Conservation (phyloP, 441 rosid genomes). For the Pelargonium australe region DNA sequence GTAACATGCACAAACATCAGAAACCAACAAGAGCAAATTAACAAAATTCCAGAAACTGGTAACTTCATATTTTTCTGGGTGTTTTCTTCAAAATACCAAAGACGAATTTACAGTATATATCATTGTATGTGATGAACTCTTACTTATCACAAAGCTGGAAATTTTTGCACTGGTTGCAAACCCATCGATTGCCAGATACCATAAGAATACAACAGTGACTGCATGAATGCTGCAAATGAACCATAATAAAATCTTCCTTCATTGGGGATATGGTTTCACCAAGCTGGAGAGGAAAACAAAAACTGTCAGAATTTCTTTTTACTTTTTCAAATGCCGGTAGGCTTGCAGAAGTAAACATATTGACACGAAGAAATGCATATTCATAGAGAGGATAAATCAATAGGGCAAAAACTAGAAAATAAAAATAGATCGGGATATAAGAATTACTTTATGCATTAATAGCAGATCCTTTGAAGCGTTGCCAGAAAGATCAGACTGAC, state of each 20-base stretch:
- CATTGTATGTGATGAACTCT: constrained; percentile 23
- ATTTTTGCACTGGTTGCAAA: constrained; percentile 83
- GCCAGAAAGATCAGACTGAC: constrained; percentile 91
- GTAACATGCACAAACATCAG: constrained; percentile 19
- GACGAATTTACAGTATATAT: neutral
- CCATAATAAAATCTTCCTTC: constrained; percentile 9
- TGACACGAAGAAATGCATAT: constrained; percentile 11
- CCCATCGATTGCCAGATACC: constrained; percentile 50
- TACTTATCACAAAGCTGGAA: constrained; percentile 96
- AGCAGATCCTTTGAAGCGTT: constrained; percentile 96
- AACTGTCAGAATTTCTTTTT: no score
- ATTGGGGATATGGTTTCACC: constrained; percentile 6
- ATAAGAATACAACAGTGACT: constrained; percentile 31
- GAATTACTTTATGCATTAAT: constrained; percentile 84
- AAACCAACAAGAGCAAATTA: neutral
- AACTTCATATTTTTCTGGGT: neutral
- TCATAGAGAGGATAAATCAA: neutral
- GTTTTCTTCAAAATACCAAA: neutral
- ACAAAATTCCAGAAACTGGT: neutral
- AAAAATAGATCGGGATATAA: constrained; percentile 16
- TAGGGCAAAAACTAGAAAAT: constrained; percentile 6
- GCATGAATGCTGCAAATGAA: constrained; percentile 10
- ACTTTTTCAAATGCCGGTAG: constrained; percentile 74
- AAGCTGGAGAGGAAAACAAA: constrained; percentile 15
- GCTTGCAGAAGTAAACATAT: constrained; percentile 96